Percentiles rank a stretch among this genome's conserved stretches.
These are phyloP conservation scores for Silene uniflora DNA, from an alignment of 148 eudicot species.

Conservation along the genomic window DNA sequence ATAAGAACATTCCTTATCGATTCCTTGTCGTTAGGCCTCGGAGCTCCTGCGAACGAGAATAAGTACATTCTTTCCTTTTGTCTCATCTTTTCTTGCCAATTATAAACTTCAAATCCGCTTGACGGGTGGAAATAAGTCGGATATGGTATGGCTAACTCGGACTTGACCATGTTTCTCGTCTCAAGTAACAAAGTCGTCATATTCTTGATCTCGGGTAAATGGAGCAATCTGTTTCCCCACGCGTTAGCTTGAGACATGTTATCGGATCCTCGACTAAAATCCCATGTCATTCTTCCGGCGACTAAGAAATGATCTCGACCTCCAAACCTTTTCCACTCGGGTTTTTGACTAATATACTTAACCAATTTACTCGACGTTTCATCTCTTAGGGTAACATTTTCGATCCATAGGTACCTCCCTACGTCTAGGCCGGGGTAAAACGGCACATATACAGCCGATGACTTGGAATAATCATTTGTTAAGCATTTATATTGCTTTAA, in stretches of 20 bases:
- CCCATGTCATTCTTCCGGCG: conserved; percentile 80
- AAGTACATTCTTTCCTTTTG: conserved; percentile 29
- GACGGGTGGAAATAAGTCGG: conserved; percentile 84
- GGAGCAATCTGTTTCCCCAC: conserved; percentile 65
- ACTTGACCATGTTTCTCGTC: conserved; percentile 49
- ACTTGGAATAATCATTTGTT: conserved; percentile 52
- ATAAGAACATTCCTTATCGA: conserved; percentile 55
- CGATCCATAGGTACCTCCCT: conserved; percentile 46
- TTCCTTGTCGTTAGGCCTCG: conserved; percentile 36
- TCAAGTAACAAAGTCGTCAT: conserved; percentile 64
- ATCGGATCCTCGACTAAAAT: conserved; percentile 42
- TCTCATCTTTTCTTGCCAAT: conserved; percentile 59
- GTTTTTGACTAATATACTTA: conserved; percentile 37
- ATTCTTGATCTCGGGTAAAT: conserved; percentile 55
- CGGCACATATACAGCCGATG: conserved; percentile 68
- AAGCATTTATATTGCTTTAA: conserved; percentile 68
- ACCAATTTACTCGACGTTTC: conserved; percentile 37
- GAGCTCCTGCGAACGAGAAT: conserved; percentile 60
- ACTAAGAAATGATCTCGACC: conserved; percentile 71
- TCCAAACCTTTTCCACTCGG: conserved; percentile 56
- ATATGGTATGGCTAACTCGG: conserved; percentile 72
- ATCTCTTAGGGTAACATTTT: conserved; percentile 33
- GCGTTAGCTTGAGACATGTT: conserved; percentile 27
- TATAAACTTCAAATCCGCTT: conserved; percentile 35
- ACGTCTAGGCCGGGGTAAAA: conserved; percentile 72